phyloP scores from a whole-genome alignment of 2,329 filamentous ascomycete genomes.

The Eutypa lata region DNA sequence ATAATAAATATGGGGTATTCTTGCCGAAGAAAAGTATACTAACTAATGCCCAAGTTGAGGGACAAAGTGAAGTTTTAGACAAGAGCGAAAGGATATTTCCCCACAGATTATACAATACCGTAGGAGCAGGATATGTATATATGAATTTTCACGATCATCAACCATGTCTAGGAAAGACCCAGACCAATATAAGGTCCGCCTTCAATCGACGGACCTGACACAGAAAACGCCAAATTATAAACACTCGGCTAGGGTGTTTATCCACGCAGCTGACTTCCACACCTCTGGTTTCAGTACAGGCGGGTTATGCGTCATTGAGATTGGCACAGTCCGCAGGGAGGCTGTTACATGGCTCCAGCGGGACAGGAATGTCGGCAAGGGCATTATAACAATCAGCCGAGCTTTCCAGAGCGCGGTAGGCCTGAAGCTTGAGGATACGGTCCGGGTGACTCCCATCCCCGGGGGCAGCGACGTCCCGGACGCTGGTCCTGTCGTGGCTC shows the following conservation, averaged over 20 bases:
- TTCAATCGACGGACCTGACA: slow-evolving; percentile 26
- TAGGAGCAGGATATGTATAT: neutral
- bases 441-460: slow-evolving; percentile 53
- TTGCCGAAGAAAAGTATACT: too few relatives aligned
- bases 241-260: slow-evolving; percentile 30
- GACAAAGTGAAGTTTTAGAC: too few relatives aligned
- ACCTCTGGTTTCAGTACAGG: slow-evolving; percentile 26
- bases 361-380: slow-evolving; percentile 61
- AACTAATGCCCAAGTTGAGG: too few relatives aligned
- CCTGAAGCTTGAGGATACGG: slow-evolving; percentile 67
- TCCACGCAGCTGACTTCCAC: slow-evolving; percentile 25
- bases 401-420: slow-evolving; percentile 69
- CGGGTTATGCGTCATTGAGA: slow-evolving; percentile 37
- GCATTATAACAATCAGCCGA: slow-evolving; percentile 70
- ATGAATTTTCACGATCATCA: neutral
- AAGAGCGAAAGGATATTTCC: too few relatives aligned
- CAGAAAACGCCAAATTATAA: slow-evolving; percentile 30
- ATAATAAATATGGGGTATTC: too few relatives aligned
- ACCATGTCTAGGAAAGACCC: slow-evolving; percentile 7
- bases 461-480: slow-evolving; percentile 46
- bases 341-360: slow-evolving; percentile 49
- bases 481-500: slow-evolving; percentile 56
- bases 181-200: slow-evolving; percentile 24
- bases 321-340: slow-evolving; percentile 32
- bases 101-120: too few relatives aligned